These are phyloP conservation scores for Aspergillus sclerotiicarbonarius DNA, from an alignment of 495 filamentous ascomycete genomes.

Conservation along the genomic window DNA sequence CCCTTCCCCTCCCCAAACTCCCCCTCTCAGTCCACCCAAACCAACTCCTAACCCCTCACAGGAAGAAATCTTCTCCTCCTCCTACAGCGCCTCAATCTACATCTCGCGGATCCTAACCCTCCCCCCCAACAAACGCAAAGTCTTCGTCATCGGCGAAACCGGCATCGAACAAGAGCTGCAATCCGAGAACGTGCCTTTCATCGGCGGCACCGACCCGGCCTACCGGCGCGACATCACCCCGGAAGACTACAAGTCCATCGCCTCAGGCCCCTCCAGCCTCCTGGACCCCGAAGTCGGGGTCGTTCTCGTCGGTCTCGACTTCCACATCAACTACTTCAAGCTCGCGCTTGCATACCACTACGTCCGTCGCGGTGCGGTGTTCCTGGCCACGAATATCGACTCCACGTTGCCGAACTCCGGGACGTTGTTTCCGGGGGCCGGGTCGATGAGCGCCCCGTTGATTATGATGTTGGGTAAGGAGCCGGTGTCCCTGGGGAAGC, in stretches of 20 bases:
- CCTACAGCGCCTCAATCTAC: constrained; percentile 93
- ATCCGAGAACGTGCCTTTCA: constrained; percentile 71
- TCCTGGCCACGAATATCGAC: constrained; percentile 92
- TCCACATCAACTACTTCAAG: constrained; percentile 93
- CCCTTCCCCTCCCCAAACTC: neutral
- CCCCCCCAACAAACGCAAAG: constrained; percentile 75
- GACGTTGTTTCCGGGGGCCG: constrained; percentile 87
- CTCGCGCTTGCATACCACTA: constrained; percentile 81
- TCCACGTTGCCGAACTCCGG: constrained; percentile 77
- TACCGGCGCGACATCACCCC: constrained; percentile 73
- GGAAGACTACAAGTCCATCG: constrained; percentile 73
- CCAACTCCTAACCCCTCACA: constrained; percentile 22
- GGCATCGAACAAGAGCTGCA: constrained; percentile 88
- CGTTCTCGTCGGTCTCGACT: constrained; percentile 87
- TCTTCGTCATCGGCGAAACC: constrained; percentile 87
- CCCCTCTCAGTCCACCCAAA: neutral
- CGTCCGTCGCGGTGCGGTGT: constrained; percentile 75
- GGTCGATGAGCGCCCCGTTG: constrained; percentile 75
- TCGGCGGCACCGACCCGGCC: constrained; percentile 84
- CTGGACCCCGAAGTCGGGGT: constrained; percentile 85
- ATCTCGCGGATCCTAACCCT: constrained; percentile 88
- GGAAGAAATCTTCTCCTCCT: constrained; percentile 95
- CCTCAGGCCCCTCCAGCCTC: constrained; percentile 61
- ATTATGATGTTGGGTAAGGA: constrained; percentile 67
- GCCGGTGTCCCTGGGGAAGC: constrained; percentile 83